These are phyloP conservation scores for Cyamopsis tetragonoloba DNA, from an alignment of 306 rosid species.

Conservation along the genomic window DNA sequence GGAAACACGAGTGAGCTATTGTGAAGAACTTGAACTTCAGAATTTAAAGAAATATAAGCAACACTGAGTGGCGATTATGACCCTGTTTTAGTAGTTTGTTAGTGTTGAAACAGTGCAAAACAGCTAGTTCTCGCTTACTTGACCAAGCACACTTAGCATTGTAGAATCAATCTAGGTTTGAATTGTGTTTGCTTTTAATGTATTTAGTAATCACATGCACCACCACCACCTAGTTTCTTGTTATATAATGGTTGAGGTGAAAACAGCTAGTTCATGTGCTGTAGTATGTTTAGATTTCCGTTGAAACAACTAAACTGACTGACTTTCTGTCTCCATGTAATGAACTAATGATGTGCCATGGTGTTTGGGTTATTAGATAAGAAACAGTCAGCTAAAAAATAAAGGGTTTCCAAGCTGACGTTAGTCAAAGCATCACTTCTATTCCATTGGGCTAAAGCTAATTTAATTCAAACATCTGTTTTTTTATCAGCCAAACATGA, in stretches of 20 bases:
- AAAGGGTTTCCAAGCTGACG: no score
- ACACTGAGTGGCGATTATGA: background rate
- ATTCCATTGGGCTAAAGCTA: no score
- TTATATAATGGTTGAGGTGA: background rate
- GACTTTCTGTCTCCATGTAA: no score
- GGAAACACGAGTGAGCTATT: background rate
- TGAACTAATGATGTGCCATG: no score
- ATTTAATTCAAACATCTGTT: no score
- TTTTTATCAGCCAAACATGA: no score
- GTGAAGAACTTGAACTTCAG: conserved; percentile 1
- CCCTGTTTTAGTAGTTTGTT: background rate
- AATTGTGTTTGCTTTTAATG: background rate
- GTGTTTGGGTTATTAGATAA: no score
- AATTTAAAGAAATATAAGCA: background rate
- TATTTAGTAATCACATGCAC: conserved; percentile 1
- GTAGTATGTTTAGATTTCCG: no score
- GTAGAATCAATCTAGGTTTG: background rate
- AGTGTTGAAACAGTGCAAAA: no score
- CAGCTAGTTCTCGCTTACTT: background rate
- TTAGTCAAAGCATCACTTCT: no score
- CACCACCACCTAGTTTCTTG: background rate
- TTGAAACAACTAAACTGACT: no score
- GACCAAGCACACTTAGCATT: conserved; percentile 13
- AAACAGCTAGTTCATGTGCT: conserved; percentile 6
- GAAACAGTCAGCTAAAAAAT: no score